Evolutionary conservation across 768 basidiomycete species (phyloP), one percentile per base, ranked within the genome.

Genomic region (Saitozyma podzolica): DNA sequence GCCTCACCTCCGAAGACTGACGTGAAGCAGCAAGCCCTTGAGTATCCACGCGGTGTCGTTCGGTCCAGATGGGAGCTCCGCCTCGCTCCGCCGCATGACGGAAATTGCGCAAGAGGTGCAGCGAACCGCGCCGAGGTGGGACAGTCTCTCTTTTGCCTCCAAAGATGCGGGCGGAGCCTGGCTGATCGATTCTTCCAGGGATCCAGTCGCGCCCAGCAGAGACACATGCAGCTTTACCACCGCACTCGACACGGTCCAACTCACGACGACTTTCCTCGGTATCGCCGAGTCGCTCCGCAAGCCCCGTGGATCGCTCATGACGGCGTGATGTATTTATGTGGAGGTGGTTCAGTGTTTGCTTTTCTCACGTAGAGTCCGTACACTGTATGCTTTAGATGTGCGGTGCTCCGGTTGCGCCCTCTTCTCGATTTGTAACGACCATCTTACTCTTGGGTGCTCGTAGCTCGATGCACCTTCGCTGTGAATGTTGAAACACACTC

Each of bases 91-190:
- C 8, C 29, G 54, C 16, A 55, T 55, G 54, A 16, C 54, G 16
- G 54, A 55, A 19, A 55, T 55, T 14, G 54, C 40, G n/a, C 40
- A 55, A 41, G 54, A 55, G 40, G 54, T 55, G 7, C 43, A 55
- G 8, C 54, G 40, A 4, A 14, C 40, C 40, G 54, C 40, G 20
- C 54, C 54, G 17, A 39, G 54, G 54, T 55, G 20, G n/a, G 54
- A 16, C 8, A 0, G 29, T 55, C 54, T 40, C 37, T 40, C 29
- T 9, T 41, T 55, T 41, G 11, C 9, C 41, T 40, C 37, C 20
- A 6, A 29, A 29, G 2, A 2, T 29, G 29, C 29, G 29, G 5
- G 29, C 29, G 2, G 29, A 39, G 17, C 20, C 6, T 4, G 40
- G 40, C 54, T 50, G 54, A 37, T n/a, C 40, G 29, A 29, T 5